Evolutionary conservation across 1,284 basidiomycete genomes (phyloP), one percentile per base, ranked within the genome.

Genomic region (Naganishia sp.): DNA sequence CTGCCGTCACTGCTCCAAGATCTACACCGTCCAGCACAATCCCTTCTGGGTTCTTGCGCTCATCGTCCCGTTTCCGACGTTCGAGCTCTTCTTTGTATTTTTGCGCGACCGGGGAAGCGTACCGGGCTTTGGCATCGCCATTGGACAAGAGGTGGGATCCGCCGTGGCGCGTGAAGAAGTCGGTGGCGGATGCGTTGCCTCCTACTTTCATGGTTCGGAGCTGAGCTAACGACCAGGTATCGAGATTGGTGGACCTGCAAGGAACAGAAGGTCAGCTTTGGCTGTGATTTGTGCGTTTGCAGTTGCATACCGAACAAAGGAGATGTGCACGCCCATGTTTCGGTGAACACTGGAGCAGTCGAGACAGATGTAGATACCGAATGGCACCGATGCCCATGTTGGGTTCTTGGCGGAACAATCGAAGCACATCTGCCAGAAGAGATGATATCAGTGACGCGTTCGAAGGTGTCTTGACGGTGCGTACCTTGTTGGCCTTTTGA

Each of bases 291-390:
- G 7, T 23, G 44, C 16, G 33, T 15, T 7, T 55, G 23, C 18
- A 2, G 9, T 45, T 3, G 82, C 89, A 71, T 76, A 94, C 90
- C 94, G 84, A 53, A 99, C 95, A 77, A 99, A 99, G 71, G 88
- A 92, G 79, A 99, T 94, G 79, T 99, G 95, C 21, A 99, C 96
- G 72, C 95, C 95, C 86, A 98, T 89, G 79, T 96, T 98, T 66
- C 95, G 86, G 80, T 99, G 95, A 16, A 92, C 84, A 70, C 89
- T 91, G 6, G 94, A 98, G 83, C 95, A 99, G 74, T 99, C 94
- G 53, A 99, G 83, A 77, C 95, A 99, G 75, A 99, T 95, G 81
- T 99, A 99, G 53, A 99, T 88, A 57, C 92, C 95, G 76, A 90
- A 99, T 0, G 93, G 95, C 42, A 96, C 93, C 70, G 91, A 94